Base-by-base conservation (phyloP, 2,329 filamentous ascomycete species). In the Venturia nashicola region DNA sequence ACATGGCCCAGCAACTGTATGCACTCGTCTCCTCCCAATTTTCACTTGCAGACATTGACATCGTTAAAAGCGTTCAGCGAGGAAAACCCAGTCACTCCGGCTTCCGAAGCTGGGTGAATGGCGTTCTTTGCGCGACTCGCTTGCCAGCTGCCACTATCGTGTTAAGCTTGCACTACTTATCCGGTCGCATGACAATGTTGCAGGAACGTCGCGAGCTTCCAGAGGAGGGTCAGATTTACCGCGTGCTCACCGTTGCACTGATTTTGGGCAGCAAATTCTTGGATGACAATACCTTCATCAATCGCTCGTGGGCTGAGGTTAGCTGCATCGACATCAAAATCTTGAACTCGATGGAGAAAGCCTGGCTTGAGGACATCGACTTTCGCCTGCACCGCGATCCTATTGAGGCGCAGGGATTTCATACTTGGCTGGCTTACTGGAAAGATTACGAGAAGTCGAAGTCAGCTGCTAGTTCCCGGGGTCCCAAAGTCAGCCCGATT, bases 271-370 rank as follows among this genome's bases (percentile, higher is more conserved):
- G 91, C 84, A 97, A 97, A 78, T 97, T 96, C 71, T 80, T 96
- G 68, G 92, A 97, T 71, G 92, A 96, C 80, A 96, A 96, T 77
- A 97, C 92, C 6, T 97, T 97, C 77, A 92, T 96, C 81, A 97
- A 96, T 78, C 88, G 90, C 64, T 96, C 92, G 1, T 97, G 92
- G 92, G 90, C 92, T 5, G 92, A 97, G 72, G 92, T 97, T 62
- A 96, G 91, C 76, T 90, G 90, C 66, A 96, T 97, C 68, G 81
- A 87, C 40, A 91, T 96, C 23, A 77, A 83, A 2, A 91, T 96
- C 72, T 82, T 97, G 69, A 96, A 96, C 77, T 80, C 82, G 66
- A 83, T 96, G 74, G 92, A 97, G 79, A 85, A 88, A 70, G 88
- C 95, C 70, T 97, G 92, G 92, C 82, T 97, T 48, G 81, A 85